These are phyloP conservation scores for Anisodus tanguticus DNA, from an alignment of 257 asterid species.

Conservation along the genomic window DNA sequence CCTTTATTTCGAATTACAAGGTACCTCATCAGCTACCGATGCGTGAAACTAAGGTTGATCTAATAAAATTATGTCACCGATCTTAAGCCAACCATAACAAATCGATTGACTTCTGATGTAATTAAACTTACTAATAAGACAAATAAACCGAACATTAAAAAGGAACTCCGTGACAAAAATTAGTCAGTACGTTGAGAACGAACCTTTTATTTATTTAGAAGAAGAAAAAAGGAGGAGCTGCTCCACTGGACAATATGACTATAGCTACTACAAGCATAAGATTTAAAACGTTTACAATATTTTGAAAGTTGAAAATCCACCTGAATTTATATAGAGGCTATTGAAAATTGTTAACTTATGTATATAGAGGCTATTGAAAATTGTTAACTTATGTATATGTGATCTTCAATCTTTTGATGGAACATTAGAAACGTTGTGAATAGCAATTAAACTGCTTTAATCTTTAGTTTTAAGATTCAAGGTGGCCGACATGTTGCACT, in stretches of 20 bases:
- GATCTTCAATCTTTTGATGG: not conserved
- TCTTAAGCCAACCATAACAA: too few relatives aligned
- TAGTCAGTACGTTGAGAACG: not conserved
- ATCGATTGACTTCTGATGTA: not conserved
- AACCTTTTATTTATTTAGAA: not conserved
- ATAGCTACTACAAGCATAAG: not conserved
- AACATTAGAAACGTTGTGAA: not conserved
- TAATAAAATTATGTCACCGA: not conserved
- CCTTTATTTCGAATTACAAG: constrained; percentile 18
- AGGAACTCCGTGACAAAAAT: too few relatives aligned
- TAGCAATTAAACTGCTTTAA: not conserved
- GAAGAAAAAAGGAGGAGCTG: not conserved
- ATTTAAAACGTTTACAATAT: too few relatives aligned
- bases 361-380: not conserved
- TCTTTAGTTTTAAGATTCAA: too few relatives aligned
- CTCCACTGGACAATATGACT: not conserved
- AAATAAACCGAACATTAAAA: too few relatives aligned
- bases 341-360: too few relatives aligned
- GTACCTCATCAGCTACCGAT: not conserved
- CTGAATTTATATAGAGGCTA: not conserved
- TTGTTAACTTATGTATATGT: too few relatives aligned
- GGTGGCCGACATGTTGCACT: too few relatives aligned
- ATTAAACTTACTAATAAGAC: not conserved
- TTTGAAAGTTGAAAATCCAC: too few relatives aligned
- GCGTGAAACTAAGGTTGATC: not conserved